Evolutionary conservation across 129 eudicot genomes (phyloP).

Genomic region (Artemisia tridentata): DNA sequence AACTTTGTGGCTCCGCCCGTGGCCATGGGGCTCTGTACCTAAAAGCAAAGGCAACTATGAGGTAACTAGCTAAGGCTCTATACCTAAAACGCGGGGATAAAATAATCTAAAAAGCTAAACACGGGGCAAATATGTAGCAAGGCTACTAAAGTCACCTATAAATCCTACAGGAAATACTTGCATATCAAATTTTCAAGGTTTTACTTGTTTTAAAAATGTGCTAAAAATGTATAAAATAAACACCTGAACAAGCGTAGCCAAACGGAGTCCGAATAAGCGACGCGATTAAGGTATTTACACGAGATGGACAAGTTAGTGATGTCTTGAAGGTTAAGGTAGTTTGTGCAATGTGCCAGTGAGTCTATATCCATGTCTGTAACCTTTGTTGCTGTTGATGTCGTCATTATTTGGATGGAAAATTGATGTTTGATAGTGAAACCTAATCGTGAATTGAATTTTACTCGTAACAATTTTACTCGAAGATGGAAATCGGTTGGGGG

Average conservation of each 20-base stretch:
- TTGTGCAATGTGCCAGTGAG: slow-evolving; percentile 52
- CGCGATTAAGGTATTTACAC: slow-evolving; percentile 55
- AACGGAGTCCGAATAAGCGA: slow-evolving; percentile 64
- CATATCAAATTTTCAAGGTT: no score
- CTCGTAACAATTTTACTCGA: no score
- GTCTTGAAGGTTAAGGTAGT: slow-evolving; percentile 53
- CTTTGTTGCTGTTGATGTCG: slow-evolving; percentile 25
- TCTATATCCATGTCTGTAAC: slow-evolving; percentile 62
- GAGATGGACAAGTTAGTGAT: slow-evolving; percentile 60
- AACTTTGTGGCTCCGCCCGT: no score
- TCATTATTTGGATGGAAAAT: not conserved
- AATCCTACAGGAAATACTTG: no score
- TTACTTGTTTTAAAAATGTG: no score
- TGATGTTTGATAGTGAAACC: slow-evolving; percentile 15
- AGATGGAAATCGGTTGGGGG: not conserved
- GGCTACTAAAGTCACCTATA: no score
- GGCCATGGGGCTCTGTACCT: no score
- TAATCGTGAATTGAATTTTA: not conserved
- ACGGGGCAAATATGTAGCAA: no score
- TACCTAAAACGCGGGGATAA: no score
- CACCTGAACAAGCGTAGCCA: slow-evolving; percentile 81
- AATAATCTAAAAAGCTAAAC: no score
- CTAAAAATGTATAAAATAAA: not conserved
- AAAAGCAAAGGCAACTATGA: no score
- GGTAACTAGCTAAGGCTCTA: no score